These are phyloP conservation scores for Westerdykella aurantiaca DNA, from an alignment of 2,329 filamentous ascomycete genomes.

Conservation along the genomic window DNA sequence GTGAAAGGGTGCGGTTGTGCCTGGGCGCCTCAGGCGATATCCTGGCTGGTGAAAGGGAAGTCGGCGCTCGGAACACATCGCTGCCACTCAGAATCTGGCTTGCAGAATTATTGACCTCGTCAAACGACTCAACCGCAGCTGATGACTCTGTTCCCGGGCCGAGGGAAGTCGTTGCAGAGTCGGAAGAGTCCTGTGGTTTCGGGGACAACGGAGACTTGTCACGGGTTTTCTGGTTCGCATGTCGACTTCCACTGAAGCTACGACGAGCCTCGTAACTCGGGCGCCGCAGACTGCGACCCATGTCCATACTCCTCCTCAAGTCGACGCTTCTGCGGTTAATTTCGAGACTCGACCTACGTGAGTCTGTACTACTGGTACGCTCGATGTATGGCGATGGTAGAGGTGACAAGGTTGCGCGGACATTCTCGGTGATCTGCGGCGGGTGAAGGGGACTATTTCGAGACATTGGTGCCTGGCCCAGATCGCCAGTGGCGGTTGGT, in stretches of 20 bases:
- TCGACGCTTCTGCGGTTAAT: conserved; percentile 37
- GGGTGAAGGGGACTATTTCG: conserved; percentile 16
- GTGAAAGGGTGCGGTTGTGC: conserved; percentile 24
- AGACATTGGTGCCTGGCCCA: conserved; percentile 2
- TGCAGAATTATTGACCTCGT: conserved; percentile 71
- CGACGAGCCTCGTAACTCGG: conserved; percentile 40
- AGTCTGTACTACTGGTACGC: conserved; percentile 39
- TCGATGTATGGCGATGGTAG: conserved; percentile 29
- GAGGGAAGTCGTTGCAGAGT: conserved; percentile 68
- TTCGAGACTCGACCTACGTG: conserved; percentile 38
- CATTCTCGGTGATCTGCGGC: conserved; percentile 33
- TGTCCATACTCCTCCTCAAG: conserved; percentile 32
- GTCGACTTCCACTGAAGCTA: conserved; percentile 58
- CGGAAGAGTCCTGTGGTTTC: conserved; percentile 59
- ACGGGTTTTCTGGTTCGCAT: conserved; percentile 48
- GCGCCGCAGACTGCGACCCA: conserved; percentile 50
- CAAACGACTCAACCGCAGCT: conserved; percentile 54
- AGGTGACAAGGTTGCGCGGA: conserved; percentile 43
- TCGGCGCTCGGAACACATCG: conserved; percentile 80
- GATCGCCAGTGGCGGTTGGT: neutral
- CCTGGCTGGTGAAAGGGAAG: conserved; percentile 42
- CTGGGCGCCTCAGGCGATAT: conserved; percentile 21
- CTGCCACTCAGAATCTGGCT: conserved; percentile 86
- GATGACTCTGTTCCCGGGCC: conserved; percentile 72
- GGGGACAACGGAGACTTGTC: conserved; percentile 47